Percentiles rank a stretch among this genome's conserved stretches.
These are phyloP conservation scores for Boletus subcaerulescens DNA, from an alignment of 768 basidiomycete species.

Conservation along the genomic window DNA sequence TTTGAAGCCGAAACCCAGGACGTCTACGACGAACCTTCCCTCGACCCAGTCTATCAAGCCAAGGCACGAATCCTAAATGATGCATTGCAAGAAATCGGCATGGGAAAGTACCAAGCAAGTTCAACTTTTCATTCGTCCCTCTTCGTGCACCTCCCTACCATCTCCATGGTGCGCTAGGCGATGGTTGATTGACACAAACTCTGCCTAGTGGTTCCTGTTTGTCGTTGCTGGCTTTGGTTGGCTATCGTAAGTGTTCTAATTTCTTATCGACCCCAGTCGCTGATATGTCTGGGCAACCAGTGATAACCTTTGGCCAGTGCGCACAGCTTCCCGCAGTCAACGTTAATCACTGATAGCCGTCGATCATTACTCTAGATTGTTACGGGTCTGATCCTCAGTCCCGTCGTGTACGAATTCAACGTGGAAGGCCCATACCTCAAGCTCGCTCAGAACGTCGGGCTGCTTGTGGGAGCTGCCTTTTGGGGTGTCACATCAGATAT, in stretches of 20 bases:
- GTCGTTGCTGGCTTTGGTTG: slow-evolving; percentile 71
- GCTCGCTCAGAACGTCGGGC: slow-evolving; percentile 68
- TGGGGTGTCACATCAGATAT: slow-evolving; percentile 70
- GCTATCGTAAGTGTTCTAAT: slow-evolving; percentile 53
- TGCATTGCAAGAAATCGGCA: slow-evolving; percentile 64
- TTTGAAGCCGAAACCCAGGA: slow-evolving; percentile 18
- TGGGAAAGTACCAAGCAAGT: slow-evolving; percentile 65
- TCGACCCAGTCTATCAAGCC: slow-evolving; percentile 58
- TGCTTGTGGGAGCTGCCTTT: slow-evolving; percentile 65
- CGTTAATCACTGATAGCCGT: background rate
- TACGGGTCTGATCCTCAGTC: slow-evolving; percentile 61
- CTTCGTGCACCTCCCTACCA: background rate
- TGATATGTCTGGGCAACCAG: slow-evolving; percentile 32
- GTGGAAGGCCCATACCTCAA: slow-evolving; percentile 61
- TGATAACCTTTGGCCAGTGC: slow-evolving; percentile 72
- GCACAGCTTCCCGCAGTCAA: slow-evolving; percentile 15
- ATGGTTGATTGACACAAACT: background rate
- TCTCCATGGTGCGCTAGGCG: background rate
- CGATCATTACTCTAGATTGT: slow-evolving; percentile 43
- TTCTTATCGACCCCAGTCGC: background rate
- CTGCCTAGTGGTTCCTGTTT: slow-evolving; percentile 56
- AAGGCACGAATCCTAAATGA: slow-evolving; percentile 57
- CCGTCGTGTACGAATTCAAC: slow-evolving; percentile 63
- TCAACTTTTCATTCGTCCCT: background rate
- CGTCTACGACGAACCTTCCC: slow-evolving; percentile 23